These are phyloP conservation scores for Arctium lappa DNA, from an alignment of 129 eudicot genomes.

Conservation along the genomic window DNA sequence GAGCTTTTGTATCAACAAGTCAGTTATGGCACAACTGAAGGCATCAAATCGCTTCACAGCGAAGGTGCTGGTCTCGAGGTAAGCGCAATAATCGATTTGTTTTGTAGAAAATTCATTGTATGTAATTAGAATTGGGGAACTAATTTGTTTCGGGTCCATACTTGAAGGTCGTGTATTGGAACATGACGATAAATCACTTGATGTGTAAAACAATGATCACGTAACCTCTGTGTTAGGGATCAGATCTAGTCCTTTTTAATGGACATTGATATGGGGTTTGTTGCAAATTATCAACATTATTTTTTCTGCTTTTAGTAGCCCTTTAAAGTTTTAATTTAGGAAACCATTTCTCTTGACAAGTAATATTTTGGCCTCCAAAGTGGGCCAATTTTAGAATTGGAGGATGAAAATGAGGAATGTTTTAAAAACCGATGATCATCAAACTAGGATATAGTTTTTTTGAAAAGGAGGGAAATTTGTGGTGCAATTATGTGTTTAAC, in stretches of 20 bases:
- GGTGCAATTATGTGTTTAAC: constrained; percentile 8
- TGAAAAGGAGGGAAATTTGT: neutral
- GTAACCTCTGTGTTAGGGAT: neutral
- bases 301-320: neutral
- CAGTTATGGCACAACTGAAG: constrained; percentile 54
- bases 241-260: neutral
- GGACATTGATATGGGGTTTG: neutral
- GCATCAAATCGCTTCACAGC: constrained; percentile 61
- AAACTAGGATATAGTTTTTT: neutral
- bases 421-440: neutral
- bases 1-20: constrained; percentile 81
- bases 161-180: neutral
- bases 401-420: neutral
- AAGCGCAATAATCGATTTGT: neutral
- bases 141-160: neutral
- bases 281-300: neutral
- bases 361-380: neutral
- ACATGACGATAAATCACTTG: neutral
- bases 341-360: neutral
- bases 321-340: neutral
- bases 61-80: constrained; percentile 98
- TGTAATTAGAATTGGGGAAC: neutral
- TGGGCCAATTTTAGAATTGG: neutral
- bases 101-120: too few relatives aligned
- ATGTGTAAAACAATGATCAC: neutral